Evolutionary conservation across 2,329 filamentous ascomycete species (phyloP), one percentile per base, ranked within the genome.

Genomic region (Aureobasidium sp.): DNA sequence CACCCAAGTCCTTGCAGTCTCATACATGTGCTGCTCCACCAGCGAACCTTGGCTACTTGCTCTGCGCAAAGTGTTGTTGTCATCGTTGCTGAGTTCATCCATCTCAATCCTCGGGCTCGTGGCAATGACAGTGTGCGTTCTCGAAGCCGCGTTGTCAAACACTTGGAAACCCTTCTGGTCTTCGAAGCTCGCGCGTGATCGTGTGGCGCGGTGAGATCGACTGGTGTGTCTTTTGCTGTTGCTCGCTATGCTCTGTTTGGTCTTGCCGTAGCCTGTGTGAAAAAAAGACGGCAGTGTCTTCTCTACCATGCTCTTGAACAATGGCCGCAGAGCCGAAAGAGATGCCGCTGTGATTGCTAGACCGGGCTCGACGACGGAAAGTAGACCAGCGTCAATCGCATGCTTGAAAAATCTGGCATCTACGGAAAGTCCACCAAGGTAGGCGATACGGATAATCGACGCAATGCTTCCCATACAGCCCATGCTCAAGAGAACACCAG

Each of bases 291-390:
- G 55, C 11, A 59, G 25, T 17, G 55, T 50, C 9, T 35, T 49
- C 27, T 59, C 55, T 1, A 33, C 23, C 55, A 59, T 50, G 15
- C 25, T 50, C 27, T 54, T 54, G 61, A 68, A 67, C 10, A 69
- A 53, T 2, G 67, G 65, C 15, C 67, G 61, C 11, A 67, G 60
- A 1, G 66, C 60, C 2, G 61, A 55, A 11, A 68, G 50, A 7
- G 64, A 67, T 1, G 64, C 58, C 15, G 67, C 68, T 19, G 63
- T 63, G 7, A 69, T 63, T 9, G 64, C 66, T 11, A 69, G 55
- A 19, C 64, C 65, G 11, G 62, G 63, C 42, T 69, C 67, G 17
- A 64, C 54, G 21, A 54, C 45, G 21, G 60, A 62, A 43, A 63
- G 63, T 13, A 66, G 58, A 15, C 57, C 61, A 29, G 64, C 53